Conservation (phyloP, 2,329 filamentous ascomycete species). For the Claviceps quebecensis region DNA sequence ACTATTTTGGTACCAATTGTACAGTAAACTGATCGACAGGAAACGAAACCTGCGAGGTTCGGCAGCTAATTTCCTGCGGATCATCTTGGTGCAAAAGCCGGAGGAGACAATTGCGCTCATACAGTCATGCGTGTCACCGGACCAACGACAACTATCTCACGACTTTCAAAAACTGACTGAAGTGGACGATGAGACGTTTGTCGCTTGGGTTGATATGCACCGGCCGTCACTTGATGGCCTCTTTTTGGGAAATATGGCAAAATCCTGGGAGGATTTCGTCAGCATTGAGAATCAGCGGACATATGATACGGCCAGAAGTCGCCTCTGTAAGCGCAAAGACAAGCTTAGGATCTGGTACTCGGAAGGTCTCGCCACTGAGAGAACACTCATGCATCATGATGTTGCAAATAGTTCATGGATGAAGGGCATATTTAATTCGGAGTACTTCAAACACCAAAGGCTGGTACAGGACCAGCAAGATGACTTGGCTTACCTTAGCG, state of each 20-base stretch:
- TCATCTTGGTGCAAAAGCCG: conserved; percentile 86
- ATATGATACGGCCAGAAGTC: conserved; percentile 55
- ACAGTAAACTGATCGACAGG: conserved; percentile 68
- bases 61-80: conserved; percentile 77
- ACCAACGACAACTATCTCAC: conserved; percentile 56
- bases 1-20: conserved; percentile 84
- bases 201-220: conserved; percentile 78
- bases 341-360: conserved; percentile 67
- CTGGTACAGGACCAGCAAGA: conserved; percentile 88
- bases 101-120: conserved; percentile 65
- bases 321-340: conserved; percentile 65
- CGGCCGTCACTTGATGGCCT: conserved; percentile 63
- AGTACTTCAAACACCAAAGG: conserved; percentile 83
- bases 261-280: conserved; percentile 81
- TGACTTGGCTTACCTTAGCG: conserved; percentile 62
- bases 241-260: conserved; percentile 71
- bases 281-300: conserved; percentile 66
- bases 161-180: conserved; percentile 78
- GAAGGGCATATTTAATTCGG: conserved; percentile 85
- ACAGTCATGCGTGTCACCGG: conserved; percentile 52
- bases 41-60: conserved; percentile 54
- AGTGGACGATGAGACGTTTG: conserved; percentile 76
- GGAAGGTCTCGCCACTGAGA: conserved; percentile 55
- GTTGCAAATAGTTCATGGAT: conserved; percentile 82
- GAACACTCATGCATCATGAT: conserved; percentile 67